Evolutionary conservation across 352 stramenopile species (phyloP), one percentile per base, ranked within the genome.

Genomic region (Phytophthora meadii): DNA sequence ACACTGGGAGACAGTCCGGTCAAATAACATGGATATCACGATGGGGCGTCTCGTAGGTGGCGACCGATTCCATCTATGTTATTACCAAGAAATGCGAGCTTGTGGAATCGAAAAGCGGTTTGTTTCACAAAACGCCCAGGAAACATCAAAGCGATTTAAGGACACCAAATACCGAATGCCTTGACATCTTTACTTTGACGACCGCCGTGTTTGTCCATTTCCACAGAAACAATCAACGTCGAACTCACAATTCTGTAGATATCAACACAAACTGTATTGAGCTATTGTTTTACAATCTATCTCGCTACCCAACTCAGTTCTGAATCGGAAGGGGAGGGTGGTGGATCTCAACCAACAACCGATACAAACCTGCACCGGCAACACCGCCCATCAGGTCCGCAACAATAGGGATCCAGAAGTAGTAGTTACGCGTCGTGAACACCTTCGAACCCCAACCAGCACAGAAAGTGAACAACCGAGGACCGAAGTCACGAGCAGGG

Each of bases 401-500:
- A 19, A 61, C 54, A 8, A 54, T 53, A 2, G 44, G 54, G n/a
- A 49, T 53, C 53, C 70, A 82, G 60, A 82, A 85, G 70, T 85
- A 85, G 47, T 71, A 63, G 68, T 70, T 54, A 53, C 48, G 48
- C 5, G 59, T 50, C 36, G 74, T 77, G 64, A 82, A 85, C 14
- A 81, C 71, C 56, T 81, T 70, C 14, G 65, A 73, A 40, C 76
- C 76, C 70, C 71, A 85, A 19, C 74, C 76, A 10, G 72, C 65
- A 11, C 48, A 46, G n/a, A 48, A 50, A 27, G 68, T 70, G 37
- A 79, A 66, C 10, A 84, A 46, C 34, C 76, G 76, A 62, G 76
- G 76, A 50, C 70, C 76, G 22, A 88, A 77, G 66, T 88, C 79
- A 41, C 74, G 70, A 5, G 79, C 79, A 1, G 79, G 79, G 65